Conservation (phyloP, 83 land plant genomes). For the Thuja plicata region DNA sequence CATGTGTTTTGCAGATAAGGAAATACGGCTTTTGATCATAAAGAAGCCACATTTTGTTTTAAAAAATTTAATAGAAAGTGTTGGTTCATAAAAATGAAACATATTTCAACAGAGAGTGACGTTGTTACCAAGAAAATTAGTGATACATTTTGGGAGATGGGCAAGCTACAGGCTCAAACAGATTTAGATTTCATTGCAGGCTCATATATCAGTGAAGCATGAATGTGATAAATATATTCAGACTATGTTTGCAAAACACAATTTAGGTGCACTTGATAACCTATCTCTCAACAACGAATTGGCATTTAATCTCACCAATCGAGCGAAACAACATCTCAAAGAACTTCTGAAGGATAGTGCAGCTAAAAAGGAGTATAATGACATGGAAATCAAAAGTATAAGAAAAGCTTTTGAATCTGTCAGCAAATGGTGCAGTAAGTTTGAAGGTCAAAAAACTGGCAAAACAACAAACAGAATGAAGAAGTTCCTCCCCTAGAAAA, state of each 20-base stretch:
- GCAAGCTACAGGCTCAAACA: slow-evolving; percentile 83
- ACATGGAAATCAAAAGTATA: slow-evolving; percentile 38
- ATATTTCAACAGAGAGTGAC: slow-evolving; percentile 35
- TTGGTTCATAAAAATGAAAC: too few species aligned
- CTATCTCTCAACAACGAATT: slow-evolving; percentile 59
- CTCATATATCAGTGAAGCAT: slow-evolving; percentile 41
- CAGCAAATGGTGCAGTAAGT: slow-evolving; percentile 44
- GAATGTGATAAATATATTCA: slow-evolving; percentile 69
- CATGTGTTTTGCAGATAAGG: too few species aligned
- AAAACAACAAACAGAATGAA: slow-evolving; percentile 31
- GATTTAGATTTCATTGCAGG: slow-evolving; percentile 71
- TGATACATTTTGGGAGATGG: slow-evolving; percentile 44
- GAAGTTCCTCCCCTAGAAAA: slow-evolving; percentile 7
- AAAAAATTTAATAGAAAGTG: too few species aligned
- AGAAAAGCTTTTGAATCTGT: slow-evolving; percentile 54
- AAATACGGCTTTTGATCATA: too few species aligned
- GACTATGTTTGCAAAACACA: slow-evolving; percentile 54
- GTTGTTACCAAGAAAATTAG: slow-evolving; percentile 33
- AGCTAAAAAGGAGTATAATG: slow-evolving; percentile 62
- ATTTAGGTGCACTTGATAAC: slow-evolving; percentile 67
- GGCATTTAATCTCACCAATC: slow-evolving; percentile 46
- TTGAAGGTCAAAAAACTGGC: slow-evolving; percentile 64
- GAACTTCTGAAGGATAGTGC: slow-evolving; percentile 72
- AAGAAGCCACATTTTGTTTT: too few species aligned
- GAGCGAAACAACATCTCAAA: slow-evolving; percentile 44